A percentile compares a stretch with the other conserved stretches of the same genome.
phyloP scores from a whole-genome alignment of 2,329 filamentous ascomycete genomes.

The Trichoderma sp. region DNA sequence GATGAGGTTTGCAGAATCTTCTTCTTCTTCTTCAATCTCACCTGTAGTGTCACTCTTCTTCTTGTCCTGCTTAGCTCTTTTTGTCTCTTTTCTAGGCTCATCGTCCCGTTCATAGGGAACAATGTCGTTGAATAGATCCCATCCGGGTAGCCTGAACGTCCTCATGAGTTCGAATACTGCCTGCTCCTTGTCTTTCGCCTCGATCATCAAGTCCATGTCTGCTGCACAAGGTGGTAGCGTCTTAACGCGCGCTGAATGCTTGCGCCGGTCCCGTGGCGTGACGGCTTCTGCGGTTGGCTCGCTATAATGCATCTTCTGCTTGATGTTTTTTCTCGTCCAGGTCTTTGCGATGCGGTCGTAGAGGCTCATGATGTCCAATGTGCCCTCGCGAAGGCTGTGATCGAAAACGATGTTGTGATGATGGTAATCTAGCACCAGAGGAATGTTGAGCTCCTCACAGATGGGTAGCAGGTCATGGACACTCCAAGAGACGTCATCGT shows the following conservation, averaged over 20 bases:
- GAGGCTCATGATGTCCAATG: slow-evolving; percentile 70
- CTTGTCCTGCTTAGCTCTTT: slow-evolving; percentile 40
- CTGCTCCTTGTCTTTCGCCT: slow-evolving; percentile 97
- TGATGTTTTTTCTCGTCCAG: slow-evolving; percentile 80
- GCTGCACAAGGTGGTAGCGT: slow-evolving; percentile 77
- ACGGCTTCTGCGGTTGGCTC: slow-evolving; percentile 65
- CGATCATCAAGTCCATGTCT: slow-evolving; percentile 97
- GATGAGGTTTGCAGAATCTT: slow-evolving; percentile 43
- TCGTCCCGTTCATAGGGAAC: slow-evolving; percentile 74
- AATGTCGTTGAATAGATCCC: slow-evolving; percentile 71
- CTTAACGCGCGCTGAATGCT: slow-evolving; percentile 77
- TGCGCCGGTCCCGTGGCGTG: slow-evolving; percentile 73
- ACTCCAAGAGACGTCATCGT: slow-evolving; percentile 91
- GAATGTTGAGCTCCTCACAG: slow-evolving; percentile 92
- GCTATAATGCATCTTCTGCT: slow-evolving; percentile 95
- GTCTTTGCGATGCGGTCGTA: slow-evolving; percentile 77
- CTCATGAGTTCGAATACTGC: slow-evolving; percentile 93
- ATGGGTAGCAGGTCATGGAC: slow-evolving; percentile 86
- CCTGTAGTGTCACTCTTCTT: slow-evolving; percentile 39
- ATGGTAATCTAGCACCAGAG: slow-evolving; percentile 87
- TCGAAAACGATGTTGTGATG: slow-evolving; percentile 96
- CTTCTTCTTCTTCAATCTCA: slow-evolving; percentile 28
- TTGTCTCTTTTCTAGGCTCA: slow-evolving; percentile 53
- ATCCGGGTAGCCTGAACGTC: slow-evolving; percentile 78
- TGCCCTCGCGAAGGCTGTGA: slow-evolving; percentile 71